A percentile compares a stretch with the other conserved stretches of the same genome.
Conservation (phyloP, 345 rosid genomes). For the Citrus medica region DNA sequence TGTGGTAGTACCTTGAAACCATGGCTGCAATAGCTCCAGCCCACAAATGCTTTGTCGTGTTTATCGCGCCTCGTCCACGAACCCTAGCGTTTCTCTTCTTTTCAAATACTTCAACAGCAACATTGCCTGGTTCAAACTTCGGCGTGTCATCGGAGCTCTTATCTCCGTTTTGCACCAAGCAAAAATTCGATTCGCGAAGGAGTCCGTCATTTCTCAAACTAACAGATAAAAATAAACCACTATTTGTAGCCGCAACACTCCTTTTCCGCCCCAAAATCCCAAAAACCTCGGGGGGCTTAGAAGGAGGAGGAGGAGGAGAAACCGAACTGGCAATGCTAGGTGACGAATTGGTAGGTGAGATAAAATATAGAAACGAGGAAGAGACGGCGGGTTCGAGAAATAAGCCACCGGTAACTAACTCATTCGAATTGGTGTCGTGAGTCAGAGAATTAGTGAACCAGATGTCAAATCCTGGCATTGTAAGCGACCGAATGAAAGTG, state of each 20-base stretch:
- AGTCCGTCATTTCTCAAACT: constrained; percentile 44
- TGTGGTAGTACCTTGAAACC: constrained; percentile 56
- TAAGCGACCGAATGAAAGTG: constrained; percentile 4
- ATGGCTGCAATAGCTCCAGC: constrained; percentile 82
- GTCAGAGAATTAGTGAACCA: constrained; percentile 21
- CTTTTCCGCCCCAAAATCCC: constrained; percentile 16
- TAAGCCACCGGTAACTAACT: constrained; percentile 46
- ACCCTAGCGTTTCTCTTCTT: constrained; percentile 30
- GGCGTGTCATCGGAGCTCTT: constrained; percentile 1
- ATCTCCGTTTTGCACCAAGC: constrained; percentile 27
- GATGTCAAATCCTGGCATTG: constrained; percentile 31
- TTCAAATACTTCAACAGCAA: constrained; percentile 10
- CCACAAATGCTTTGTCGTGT: constrained; percentile 68
- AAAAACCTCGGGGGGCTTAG: constrained; percentile 4
- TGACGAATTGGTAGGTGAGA: constrained; percentile 27
- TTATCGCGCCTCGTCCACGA: constrained; percentile 33
- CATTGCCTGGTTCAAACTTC: constrained; percentile 2
- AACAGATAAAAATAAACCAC: constrained; percentile 36
- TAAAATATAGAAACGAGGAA: constrained; percentile 38
- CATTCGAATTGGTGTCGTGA: constrained; percentile 16
- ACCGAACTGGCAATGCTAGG: constrained; percentile 6
- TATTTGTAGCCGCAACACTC: constrained; percentile 11
- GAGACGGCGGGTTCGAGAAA: constrained; percentile 51
- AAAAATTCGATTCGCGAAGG: constrained; percentile 22
- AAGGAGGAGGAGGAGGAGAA: constrained; percentile 8